These are phyloP conservation scores for Phytopythium chamaehyphon DNA, from an alignment of 352 stramenopile genomes.

Conservation along the genomic window DNA sequence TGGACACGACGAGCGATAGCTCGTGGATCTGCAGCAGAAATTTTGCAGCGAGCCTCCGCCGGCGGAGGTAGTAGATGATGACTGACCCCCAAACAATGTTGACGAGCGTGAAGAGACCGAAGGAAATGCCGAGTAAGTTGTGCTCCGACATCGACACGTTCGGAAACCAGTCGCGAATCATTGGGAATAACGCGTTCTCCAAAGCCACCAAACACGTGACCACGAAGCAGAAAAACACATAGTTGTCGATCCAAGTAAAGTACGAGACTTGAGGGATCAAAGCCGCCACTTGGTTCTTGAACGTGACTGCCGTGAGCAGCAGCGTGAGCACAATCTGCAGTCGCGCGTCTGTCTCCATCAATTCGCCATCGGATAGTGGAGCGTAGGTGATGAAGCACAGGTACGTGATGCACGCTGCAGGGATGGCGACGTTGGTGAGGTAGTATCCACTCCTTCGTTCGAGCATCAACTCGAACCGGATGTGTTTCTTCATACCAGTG, in stretches of 20 bases:
- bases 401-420: conserved; percentile 45
- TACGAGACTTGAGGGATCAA: conserved; percentile 61
- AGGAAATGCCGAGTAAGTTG: conserved; percentile 27
- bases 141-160: conserved; percentile 19
- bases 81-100: conserved; percentile 31
- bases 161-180: conserved; percentile 21
- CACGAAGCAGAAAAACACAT: conserved; percentile 67
- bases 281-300: conserved; percentile 51
- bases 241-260: conserved; percentile 57
- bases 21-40: conserved; percentile 33
- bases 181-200: conserved; percentile 48
- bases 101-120: conserved; percentile 34
- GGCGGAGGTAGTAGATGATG: conserved; percentile 23
- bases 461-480: conserved; percentile 58
- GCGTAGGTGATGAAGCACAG: conserved; percentile 52
- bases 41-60: conserved; percentile 12
- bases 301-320: conserved; percentile 61
- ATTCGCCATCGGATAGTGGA: conserved; percentile 19
- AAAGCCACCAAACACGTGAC: conserved; percentile 47
- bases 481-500: conserved; percentile 29
- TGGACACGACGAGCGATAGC: conserved; percentile 26
- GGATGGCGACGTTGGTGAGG: conserved; percentile 48
- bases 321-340: conserved; percentile 58
- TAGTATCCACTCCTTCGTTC: conserved; percentile 49
- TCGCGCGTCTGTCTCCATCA: conserved; percentile 47